A percentile compares a stretch with the other conserved stretches of the same genome.
These are phyloP conservation scores for Boletus rubropictus DNA, from an alignment of 768 basidiomycete genomes.

Conservation along the genomic window DNA sequence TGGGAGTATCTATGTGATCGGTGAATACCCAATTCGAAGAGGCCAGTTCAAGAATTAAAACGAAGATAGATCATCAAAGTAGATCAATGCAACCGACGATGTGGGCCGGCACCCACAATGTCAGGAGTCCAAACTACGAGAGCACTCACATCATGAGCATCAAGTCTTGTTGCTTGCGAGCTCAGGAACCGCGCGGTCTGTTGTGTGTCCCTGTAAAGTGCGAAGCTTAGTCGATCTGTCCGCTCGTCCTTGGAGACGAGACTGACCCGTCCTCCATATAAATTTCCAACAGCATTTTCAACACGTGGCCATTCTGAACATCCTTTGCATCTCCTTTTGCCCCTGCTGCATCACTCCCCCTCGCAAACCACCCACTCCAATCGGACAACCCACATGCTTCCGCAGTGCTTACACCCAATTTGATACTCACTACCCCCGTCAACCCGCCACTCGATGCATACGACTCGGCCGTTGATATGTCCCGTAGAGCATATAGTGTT, in stretches of 20 bases:
- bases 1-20: constrained; percentile 47
- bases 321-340: constrained; percentile 32
- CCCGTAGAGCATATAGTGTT: constrained; percentile 61
- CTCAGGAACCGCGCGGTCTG: constrained; percentile 67
- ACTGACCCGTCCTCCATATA: constrained; percentile 77
- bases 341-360: constrained; percentile 49
- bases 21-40: neutral
- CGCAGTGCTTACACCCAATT: constrained; percentile 46
- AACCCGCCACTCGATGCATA: constrained; percentile 81
- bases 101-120: too few relatives aligned
- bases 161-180: constrained; percentile 75
- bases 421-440: constrained; percentile 51
- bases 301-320: constrained; percentile 46
- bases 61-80: neutral
- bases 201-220: constrained; percentile 42
- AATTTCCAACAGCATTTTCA: constrained; percentile 71
- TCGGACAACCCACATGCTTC: constrained; percentile 44
- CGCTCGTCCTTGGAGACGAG: neutral
- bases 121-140: neutral
- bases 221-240: neutral
- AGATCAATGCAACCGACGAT: too few relatives aligned
- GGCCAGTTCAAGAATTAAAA: too few relatives aligned
- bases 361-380: constrained; percentile 33
- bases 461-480: constrained; percentile 73
- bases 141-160: constrained; percentile 64